Evolutionary conservation across 805 yeast species (phyloP), one percentile per base, ranked within the genome.

Genomic region (Debaryomyces prosopidis): DNA sequence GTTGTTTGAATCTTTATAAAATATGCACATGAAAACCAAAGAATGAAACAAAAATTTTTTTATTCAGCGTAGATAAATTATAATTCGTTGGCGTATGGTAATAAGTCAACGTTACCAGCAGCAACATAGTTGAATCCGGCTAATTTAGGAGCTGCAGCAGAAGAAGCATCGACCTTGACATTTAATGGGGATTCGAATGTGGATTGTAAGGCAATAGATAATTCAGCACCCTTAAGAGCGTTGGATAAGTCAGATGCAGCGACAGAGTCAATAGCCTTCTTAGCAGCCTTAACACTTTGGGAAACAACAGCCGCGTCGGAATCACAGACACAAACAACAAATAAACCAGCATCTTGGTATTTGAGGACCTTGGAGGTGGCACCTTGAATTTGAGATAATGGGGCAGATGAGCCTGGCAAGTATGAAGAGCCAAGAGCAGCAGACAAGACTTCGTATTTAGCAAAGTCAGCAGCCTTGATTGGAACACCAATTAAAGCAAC

Each of bases 21-120:
- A 33, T 40, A 40, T 40, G 43, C 43, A 40, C 43, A 40, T 33
- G 43, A 23, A 33, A 40, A 40, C 38, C 36, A 31, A 18, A 40
- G 31, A 19, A 33, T 40, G 33, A 30, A 30, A 30, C 14, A 30
- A 30, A 14, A 8, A 5, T 30, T 30, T 23, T 23, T 23, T 23
- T 23, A 23, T 23, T 30, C 33, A 30, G 16, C 16, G 8, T 30
- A 30, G 16, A n/a, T 30, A 20, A 38, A 42, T 55, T 86, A 87
- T 72, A 92, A 84, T 76, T 94, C 97, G 69, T 87, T 90, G 60
- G 86, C 85, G 69, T 77, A 87, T 62, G 99, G 97, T 73, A 92
- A 82, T 54, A 81, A 82, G 63, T 83, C 85, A 50, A 85, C 82
- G 69, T 89, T 85, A 72, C 98, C 99, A 51, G 89, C 84, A 52